A percentile compares a stretch with the other conserved stretches of the same genome.
Evolutionary conservation across 2,329 filamentous ascomycete species (phyloP).

Genomic region (Paecilomyces niveus): DNA sequence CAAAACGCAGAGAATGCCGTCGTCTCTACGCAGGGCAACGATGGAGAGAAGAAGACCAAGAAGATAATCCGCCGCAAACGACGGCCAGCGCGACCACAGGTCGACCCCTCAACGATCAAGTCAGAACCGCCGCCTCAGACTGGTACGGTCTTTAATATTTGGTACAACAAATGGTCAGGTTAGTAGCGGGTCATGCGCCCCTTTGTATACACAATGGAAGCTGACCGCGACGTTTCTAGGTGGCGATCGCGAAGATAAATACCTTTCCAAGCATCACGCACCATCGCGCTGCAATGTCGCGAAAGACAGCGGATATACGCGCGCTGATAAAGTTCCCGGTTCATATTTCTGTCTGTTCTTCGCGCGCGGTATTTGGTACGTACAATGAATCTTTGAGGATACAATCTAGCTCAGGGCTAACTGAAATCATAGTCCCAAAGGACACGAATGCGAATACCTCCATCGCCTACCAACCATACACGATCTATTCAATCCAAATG

Average conservation of each 20-base stretch:
- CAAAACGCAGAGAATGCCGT: constrained; percentile 10
- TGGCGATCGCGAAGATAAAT: constrained; percentile 88
- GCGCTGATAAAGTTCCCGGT: constrained; percentile 67
- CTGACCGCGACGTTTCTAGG: constrained; percentile 25
- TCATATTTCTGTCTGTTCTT: constrained; percentile 93
- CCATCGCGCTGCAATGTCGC: constrained; percentile 81
- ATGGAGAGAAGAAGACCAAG: constrained; percentile 60
- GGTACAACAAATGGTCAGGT: constrained; percentile 96
- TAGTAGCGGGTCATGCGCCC: not conserved
- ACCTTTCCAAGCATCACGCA: constrained; percentile 73
- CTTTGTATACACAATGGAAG: not conserved
- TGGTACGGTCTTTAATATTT: constrained; percentile 94
- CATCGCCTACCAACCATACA: constrained; percentile 80
- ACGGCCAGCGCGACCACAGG: constrained; percentile 80
- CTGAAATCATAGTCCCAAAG: constrained; percentile 52
- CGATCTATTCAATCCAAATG: constrained; percentile 86
- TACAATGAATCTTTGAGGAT: not conserved
- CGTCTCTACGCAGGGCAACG: constrained; percentile 24
- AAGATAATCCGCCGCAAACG: constrained; percentile 90
- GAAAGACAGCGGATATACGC: constrained; percentile 70
- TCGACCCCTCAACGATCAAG: constrained; percentile 76
- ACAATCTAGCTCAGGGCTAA: not conserved
- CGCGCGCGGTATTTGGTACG: constrained; percentile 61
- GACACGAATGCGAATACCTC: constrained; percentile 88
- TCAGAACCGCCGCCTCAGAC: constrained; percentile 85